These are phyloP conservation scores for Opeltia flavorubescens DNA, from an alignment of 495 filamentous ascomycete species.

Conservation along the genomic window DNA sequence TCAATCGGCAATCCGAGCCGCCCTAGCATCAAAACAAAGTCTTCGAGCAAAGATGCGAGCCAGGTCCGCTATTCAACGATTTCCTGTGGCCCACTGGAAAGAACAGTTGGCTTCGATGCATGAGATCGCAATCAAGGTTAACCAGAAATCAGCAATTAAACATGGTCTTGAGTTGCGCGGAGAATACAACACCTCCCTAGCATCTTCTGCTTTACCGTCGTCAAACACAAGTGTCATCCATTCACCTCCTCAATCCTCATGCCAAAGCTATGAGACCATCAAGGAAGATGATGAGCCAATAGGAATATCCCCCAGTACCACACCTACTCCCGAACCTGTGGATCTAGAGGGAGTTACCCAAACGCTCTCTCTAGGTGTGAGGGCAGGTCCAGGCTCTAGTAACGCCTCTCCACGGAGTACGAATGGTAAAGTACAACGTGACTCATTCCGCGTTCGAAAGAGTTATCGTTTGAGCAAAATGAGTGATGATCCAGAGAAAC, in stretches of 20 bases:
- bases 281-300: not conserved
- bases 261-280: not conserved
- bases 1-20: slow-evolving; percentile 50
- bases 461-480: too few species aligned
- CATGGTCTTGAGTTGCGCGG: slow-evolving; percentile 1
- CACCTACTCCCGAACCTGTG: not conserved
- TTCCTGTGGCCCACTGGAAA: slow-evolving; percentile 58
- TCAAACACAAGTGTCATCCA: not conserved
- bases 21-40: slow-evolving; percentile 44
- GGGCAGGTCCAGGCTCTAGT: too few species aligned
- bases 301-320: not conserved
- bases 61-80: slow-evolving; percentile 60
- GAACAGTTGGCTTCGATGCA: slow-evolving; percentile 49
- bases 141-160: slow-evolving; percentile 11
- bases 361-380: not conserved
- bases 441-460: too few species aligned
- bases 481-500: not conserved
- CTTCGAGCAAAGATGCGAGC: slow-evolving; percentile 57
- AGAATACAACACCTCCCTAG: not conserved
- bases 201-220: not conserved
- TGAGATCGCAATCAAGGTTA: slow-evolving; percentile 31
- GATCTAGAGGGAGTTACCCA: not conserved
- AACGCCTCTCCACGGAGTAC: too few species aligned
- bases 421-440: too few species aligned
- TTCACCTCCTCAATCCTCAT: not conserved